A percentile compares a stretch with the other conserved stretches of the same genome.
phyloP scores from a whole-genome alignment of 805 yeast genomes.

The Ogataea naganishii region DNA sequence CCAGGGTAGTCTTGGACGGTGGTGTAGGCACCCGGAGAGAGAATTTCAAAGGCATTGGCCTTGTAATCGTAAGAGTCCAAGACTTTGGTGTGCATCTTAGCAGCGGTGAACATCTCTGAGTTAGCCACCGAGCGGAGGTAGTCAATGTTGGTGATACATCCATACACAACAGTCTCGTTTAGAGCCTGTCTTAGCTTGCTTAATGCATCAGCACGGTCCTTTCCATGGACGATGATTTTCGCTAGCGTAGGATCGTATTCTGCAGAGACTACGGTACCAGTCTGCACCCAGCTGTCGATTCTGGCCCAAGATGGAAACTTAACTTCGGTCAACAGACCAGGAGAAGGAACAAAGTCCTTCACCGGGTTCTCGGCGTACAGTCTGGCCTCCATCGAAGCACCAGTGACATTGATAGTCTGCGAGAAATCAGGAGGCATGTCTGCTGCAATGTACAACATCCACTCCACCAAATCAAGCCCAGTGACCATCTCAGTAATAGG shows the following conservation, averaged over 20 bases:
- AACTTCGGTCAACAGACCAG: slow-evolving; percentile 86
- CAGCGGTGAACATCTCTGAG: slow-evolving; percentile 76
- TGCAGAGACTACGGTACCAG: slow-evolving; percentile 81
- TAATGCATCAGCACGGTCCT: slow-evolving; percentile 80
- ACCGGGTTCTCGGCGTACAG: slow-evolving; percentile 96
- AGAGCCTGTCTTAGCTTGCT: slow-evolving; percentile 69
- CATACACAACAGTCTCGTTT: slow-evolving; percentile 78
- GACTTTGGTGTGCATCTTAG: slow-evolving; percentile 79
- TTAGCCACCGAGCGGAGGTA: slow-evolving; percentile 80
- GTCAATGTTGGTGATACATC: slow-evolving; percentile 85
- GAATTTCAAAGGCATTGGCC: slow-evolving; percentile 79
- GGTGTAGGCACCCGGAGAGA: slow-evolving; percentile 89
- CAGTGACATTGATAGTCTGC: slow-evolving; percentile 50
- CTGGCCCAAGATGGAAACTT: slow-evolving; percentile 86
- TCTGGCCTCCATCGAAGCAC: slow-evolving; percentile 96
- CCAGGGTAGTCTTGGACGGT: slow-evolving; percentile 96
- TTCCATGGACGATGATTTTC: slow-evolving; percentile 91
- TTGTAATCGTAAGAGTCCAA: slow-evolving; percentile 72
- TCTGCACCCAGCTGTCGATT: slow-evolving; percentile 88
- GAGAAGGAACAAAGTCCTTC: slow-evolving; percentile 90
- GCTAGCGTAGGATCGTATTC: slow-evolving; percentile 97
- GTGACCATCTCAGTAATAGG: slow-evolving; percentile 95
- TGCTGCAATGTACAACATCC: slow-evolving; percentile 94
- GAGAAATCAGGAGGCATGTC: slow-evolving; percentile 76
- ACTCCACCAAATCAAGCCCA: slow-evolving; percentile 89